phyloP scores from a whole-genome alignment of 805 yeast species.

The Candida silvatica region DNA sequence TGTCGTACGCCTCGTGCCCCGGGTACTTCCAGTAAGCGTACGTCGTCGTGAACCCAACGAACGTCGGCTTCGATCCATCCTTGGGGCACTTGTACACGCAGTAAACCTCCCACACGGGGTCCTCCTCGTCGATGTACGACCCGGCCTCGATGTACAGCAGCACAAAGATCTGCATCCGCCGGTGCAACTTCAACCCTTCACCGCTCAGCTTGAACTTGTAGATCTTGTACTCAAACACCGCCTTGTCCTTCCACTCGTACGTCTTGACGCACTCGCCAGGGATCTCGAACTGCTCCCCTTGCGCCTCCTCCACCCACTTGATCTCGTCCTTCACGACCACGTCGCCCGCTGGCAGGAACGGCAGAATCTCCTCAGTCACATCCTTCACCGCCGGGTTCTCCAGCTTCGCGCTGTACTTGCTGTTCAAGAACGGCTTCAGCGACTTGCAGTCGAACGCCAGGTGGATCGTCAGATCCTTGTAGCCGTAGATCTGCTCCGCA shows the following conservation, averaged over 20 bases:
- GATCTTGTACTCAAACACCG: constrained; percentile 34
- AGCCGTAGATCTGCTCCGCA: constrained; percentile 83
- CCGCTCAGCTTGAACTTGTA: constrained; percentile 36
- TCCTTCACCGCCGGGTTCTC: constrained; percentile 52
- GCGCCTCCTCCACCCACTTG: constrained; percentile 54
- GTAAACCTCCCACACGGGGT: constrained; percentile 75
- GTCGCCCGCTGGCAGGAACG: constrained; percentile 49
- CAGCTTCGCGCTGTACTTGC: constrained; percentile 45
- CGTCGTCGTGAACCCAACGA: constrained; percentile 76
- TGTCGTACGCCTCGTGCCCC: constrained; percentile 27
- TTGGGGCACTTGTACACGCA: constrained; percentile 35
- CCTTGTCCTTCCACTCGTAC: constrained; percentile 16
- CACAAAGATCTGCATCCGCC: constrained; percentile 70
- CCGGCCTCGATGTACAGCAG: constrained; percentile 91
- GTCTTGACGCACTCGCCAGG: constrained; percentile 25
- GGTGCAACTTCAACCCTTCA: constrained; percentile 44
- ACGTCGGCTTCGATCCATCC: constrained; percentile 27
- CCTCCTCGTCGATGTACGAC: constrained; percentile 70
- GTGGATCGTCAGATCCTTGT: constrained; percentile 55
- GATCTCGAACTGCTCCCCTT: constrained; percentile 31
- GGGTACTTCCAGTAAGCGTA: constrained; percentile 78
- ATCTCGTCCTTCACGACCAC: constrained; percentile 56
- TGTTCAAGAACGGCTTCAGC: constrained; percentile 62
- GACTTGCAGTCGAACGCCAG: constrained; percentile 69
- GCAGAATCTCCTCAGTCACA: constrained; percentile 43